Percentiles rank a stretch among this genome's conserved stretches.
phyloP scores from a whole-genome alignment of 768 basidiomycete species.

The Pleurotus citrinopileatus region DNA sequence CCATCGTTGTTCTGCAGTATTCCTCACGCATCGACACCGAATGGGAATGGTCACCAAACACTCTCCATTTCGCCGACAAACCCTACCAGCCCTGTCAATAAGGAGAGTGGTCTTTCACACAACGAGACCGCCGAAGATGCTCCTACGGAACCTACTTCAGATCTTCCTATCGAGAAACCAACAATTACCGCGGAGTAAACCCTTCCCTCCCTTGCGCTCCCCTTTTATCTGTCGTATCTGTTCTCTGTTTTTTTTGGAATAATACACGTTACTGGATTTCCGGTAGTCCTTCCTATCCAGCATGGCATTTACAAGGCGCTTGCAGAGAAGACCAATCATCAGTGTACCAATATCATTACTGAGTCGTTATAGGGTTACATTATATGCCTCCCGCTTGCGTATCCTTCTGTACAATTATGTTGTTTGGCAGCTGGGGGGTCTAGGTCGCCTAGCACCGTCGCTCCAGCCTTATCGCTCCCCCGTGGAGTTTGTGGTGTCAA shows the following conservation, averaged over 20 bases:
- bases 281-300: not conserved
- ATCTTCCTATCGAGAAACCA: constrained; percentile 2
- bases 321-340: not conserved
- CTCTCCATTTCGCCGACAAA: constrained; percentile 78
- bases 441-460: too few species aligned
- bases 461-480: too few species aligned
- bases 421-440: too few species aligned
- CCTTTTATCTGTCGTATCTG: not conserved
- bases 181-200: constrained; percentile 12
- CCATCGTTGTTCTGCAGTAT: constrained; percentile 50
- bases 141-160: constrained; percentile 8
- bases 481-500: too few species aligned
- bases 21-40: constrained; percentile 83
- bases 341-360: not conserved
- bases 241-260: not conserved
- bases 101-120: constrained; percentile 55
- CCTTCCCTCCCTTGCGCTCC: not conserved
- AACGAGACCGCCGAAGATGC: constrained; percentile 31
- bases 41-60: constrained; percentile 48
- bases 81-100: constrained; percentile 58
- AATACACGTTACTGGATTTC: not conserved
- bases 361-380: not conserved
- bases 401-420: too few species aligned
- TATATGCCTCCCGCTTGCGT: not conserved
- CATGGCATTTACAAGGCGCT: not conserved